phyloP scores from a whole-genome alignment of 169 alveolate species.

The Eimeria sp. region DNA sequence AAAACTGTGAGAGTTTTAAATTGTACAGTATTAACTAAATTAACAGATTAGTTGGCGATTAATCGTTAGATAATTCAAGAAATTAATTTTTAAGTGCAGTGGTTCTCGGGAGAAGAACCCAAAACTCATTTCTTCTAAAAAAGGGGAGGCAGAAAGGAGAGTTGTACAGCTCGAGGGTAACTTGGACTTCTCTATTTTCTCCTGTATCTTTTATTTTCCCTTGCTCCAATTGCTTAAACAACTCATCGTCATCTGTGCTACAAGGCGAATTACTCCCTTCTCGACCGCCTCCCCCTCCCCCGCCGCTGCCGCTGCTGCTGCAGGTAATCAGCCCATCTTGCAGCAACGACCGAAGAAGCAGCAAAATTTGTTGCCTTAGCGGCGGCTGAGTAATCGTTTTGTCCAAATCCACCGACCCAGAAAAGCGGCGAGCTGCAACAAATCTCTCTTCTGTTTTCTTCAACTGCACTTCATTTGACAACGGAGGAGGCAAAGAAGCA shows the following conservation, averaged over 20 bases:
- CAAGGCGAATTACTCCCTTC: too few relatives aligned
- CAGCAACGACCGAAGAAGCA: not conserved
- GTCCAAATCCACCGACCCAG: not conserved
- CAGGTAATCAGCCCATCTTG: not conserved
- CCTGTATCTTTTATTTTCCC: too few relatives aligned
- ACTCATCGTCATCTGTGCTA: not conserved
- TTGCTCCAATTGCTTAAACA: not conserved
- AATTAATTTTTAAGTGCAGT: too few relatives aligned
- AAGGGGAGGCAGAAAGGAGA: slow-evolving; percentile 16
- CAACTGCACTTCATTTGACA: not conserved
- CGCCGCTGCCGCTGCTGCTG: not conserved
- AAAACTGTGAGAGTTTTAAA: too few relatives aligned
- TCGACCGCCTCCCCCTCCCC: too few relatives aligned
- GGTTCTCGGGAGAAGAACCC: not conserved
- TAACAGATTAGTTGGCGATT: too few relatives aligned
- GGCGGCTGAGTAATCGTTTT: not conserved
- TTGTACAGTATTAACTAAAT: too few relatives aligned
- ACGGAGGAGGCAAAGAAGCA: slow-evolving; percentile 4
- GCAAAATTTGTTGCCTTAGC: not conserved
- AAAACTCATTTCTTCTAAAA: slow-evolving; percentile 15
- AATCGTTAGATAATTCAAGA: too few relatives aligned
- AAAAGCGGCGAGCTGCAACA: slow-evolving; percentile 55
- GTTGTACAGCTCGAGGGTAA: not conserved
- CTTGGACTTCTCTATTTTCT: too few relatives aligned
- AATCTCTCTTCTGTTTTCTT: not conserved